Evolutionary conservation across 768 basidiomycete species (phyloP).

Genomic region (Leccinum subtestaceum): DNA sequence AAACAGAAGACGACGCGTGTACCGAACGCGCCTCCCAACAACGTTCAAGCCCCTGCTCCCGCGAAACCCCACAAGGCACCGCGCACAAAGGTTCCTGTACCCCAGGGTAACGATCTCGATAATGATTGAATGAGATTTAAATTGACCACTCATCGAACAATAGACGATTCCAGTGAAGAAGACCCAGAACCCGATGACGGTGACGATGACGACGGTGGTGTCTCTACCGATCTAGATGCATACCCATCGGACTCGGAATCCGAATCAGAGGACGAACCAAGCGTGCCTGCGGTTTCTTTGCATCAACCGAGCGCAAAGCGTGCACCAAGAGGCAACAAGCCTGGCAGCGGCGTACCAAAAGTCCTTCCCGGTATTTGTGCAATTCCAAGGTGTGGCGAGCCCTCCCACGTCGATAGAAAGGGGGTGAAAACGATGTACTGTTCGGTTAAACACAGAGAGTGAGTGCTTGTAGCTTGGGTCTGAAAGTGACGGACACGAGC

Average conservation of each 20-base stretch:
- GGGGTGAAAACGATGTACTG: slow-evolving; percentile 55
- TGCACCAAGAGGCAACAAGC: slow-evolving; percentile 13
- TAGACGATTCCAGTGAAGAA: slow-evolving; percentile 28
- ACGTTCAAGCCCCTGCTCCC: background rate
- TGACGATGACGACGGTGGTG: slow-evolving; percentile 17
- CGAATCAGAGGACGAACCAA: slow-evolving; percentile 24
- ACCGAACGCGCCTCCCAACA: slow-evolving; percentile 11
- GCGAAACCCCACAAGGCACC: slow-evolving; percentile 16
- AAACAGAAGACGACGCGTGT: slow-evolving; percentile 21
- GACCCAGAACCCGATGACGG: slow-evolving; percentile 25
- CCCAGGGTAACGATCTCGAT: slow-evolving; percentile 22
- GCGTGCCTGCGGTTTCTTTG: slow-evolving; percentile 7
- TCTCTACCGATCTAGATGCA: slow-evolving; percentile 30
- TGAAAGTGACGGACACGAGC: background rate
- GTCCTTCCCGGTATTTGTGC: slow-evolving; percentile 42
- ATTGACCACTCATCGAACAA: slow-evolving; percentile 8
- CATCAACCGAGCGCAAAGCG: slow-evolving; percentile 9
- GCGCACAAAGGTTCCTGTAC: slow-evolving; percentile 10
- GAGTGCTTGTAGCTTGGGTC: slow-evolving; percentile 27
- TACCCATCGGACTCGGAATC: slow-evolving; percentile 31
- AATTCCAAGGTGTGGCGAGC: slow-evolving; percentile 56
- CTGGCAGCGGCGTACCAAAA: slow-evolving; percentile 2
- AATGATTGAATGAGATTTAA: slow-evolving; percentile 6
- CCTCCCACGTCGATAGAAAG: slow-evolving; percentile 52
- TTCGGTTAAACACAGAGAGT: slow-evolving; percentile 63